Base-by-base conservation (phyloP, 1,284 basidiomycete species). In the Boletus sp. region DNA sequence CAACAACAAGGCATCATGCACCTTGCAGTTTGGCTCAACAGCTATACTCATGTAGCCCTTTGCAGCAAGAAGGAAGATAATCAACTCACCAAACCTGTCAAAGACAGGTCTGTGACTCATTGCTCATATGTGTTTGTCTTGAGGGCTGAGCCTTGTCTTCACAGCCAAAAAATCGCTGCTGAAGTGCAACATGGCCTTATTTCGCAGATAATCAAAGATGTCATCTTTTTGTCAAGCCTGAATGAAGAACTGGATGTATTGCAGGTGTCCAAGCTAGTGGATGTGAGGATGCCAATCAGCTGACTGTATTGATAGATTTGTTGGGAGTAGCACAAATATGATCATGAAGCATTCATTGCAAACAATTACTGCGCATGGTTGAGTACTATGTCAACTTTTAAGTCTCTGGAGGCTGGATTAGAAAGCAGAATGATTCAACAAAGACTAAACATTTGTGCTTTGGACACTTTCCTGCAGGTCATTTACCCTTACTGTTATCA, bases 121-220 rank as follows among this genome's bases (percentile, higher is more conserved):
- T 52, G 17, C 31, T 53, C 10, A 38, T 30, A 52, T 33, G 54
- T 10, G 21, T 23, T 1, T 19, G 4, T 35, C 10, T 13, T 21
- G 16, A 25, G 13, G 8, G 27, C 35, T 59, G 30, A 63, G 16
- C n/a, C n/a, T 35, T 35, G 9, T 44, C 50, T 56, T 56, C 35
- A 53, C 68, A 96, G 94, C 68, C 87, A 84, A 37, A 94, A 92
- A 69, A 91, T 97, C 57, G 87, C 94, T 0, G 83, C 87, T 13
- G 95, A 98, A 72, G 92, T 91, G 0, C 92, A 96, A 68, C 95
- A 97, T 68, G 95, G 94, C 1, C 84, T 97, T 59, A 91, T 96
- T 61, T 81, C 93, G 1, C 94, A 96, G 74, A 87, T 95, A 6
- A 81, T 97, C 70, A 97, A 98, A 74, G 90, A 95, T 65, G 83